Base-by-base conservation (phyloP, 1,284 basidiomycete species). In the Apiotrichum brassicae region DNA sequence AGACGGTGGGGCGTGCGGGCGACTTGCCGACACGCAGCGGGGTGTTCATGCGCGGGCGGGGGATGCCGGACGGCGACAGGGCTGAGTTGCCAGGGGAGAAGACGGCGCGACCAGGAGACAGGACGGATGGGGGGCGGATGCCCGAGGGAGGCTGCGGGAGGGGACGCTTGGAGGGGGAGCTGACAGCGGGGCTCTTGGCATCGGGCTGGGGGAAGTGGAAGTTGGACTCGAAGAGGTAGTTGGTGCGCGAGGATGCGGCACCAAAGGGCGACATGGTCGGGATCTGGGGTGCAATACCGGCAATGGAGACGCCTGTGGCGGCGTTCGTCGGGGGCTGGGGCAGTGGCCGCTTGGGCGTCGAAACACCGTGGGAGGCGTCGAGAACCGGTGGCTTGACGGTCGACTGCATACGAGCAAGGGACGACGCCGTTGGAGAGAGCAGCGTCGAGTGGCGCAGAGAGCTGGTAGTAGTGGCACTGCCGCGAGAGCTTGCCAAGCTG, bases 331-430 rank as follows among this genome's bases (percentile, higher is more conserved):
- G 47, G 1, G 54, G 54, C 5, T 14, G 39, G 18, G 50, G 54
- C 7, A 51, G 47, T 0, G 54, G 54, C 6, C 50, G 49, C 8
- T 36, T 35, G 53, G 52, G 1, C 55, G 59, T 19, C 57, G 51
- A 13, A 4, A 24, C 7, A 9, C 19, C 37, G 16, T 8, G 30
- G 2, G 34, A n/a, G 6, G 50, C 13, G 3, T 40, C 23, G 8
- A 51, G 37, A 0, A 48, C 24, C 5, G 50, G 54, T 3, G 67
- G 69, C 52, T 59, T 64, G 42, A 71, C 58, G 9, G 66, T 71
- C 22, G 69, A 65, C 51, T 71, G 67, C 65, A 68, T 68, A 25
- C 69, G 52, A 2, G 69, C 69, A 0, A 64, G 43, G 4, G 66
- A 68, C 18, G 65, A 61, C 0, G 65, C 66, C 5, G 69, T 71